Base-by-base conservation (phyloP, 352 stramenopile genomes). In the Blastocystis sp. region DNA sequence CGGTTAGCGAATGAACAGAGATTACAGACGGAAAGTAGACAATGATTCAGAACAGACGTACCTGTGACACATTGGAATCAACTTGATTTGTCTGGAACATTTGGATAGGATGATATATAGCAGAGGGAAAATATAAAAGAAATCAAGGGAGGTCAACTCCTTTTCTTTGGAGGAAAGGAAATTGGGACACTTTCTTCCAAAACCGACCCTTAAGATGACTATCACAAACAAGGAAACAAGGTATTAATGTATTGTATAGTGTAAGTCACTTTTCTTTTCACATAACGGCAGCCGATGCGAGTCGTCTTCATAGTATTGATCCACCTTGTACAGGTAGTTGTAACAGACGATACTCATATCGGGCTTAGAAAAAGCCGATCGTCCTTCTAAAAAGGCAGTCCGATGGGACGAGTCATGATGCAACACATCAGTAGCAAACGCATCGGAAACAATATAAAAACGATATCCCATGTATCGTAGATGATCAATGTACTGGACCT, bases 301-400 rank as follows among this genome's bases (percentile, higher is more conserved):
- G 14, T 61, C 24, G 14, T 42, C 24, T 3, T 4, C 6, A 42
- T 81, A 81, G 14, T 61, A 32, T 6, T 32, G 2, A 4, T 49
- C 27, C 29, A 81, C 27, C 9, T 9, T 4, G 24, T 61, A n/a
- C 29, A 81, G 36, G 21, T 81, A 81, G 7, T 40, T n/a, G 40
- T 81, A 81, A 61, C 69, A 81, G 34, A 64, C 48, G 27, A 81
- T 34, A 0, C 42, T 49, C 69, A 81, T 81, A 34, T 81, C 69
- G 2, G 69, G 48, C 9, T 61, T 59, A 11, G 38, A 21, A 2
- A 42, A 44, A n/a, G 11, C 36, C 0, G 4, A 24, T 24, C n/a
- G 9, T 27, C 16, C 34, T 1, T 46, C 29, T 1, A 61, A 4
- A 63, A 81, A 81, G 9, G n/a, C 11, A 9, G 36, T 27, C 16